A percentile compares a stretch with the other conserved stretches of the same genome.
Conservation (phyloP, 768 basidiomycete species). For the Lactifluus subvellereus region DNA sequence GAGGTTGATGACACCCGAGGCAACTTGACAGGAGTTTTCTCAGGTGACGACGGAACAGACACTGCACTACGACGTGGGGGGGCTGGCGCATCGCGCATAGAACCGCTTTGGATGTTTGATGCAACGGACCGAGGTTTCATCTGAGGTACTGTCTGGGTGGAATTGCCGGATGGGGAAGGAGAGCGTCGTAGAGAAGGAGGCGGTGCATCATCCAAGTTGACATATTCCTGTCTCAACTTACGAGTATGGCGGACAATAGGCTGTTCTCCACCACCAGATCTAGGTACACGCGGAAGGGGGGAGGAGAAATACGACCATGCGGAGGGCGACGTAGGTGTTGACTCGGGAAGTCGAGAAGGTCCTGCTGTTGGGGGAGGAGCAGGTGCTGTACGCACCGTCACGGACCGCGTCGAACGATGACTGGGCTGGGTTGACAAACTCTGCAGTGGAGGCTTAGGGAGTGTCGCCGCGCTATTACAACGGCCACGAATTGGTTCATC, state of each 20-base stretch:
- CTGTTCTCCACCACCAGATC: background rate
- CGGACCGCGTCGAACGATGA: slow-evolving; percentile 22
- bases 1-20: slow-evolving; percentile 8
- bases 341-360: slow-evolving; percentile 6
- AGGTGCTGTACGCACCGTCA: slow-evolving; percentile 11
- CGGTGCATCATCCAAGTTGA: slow-evolving; percentile 25
- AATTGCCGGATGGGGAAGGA: slow-evolving; percentile 20
- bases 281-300: slow-evolving; percentile 19
- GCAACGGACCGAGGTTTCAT: background rate
- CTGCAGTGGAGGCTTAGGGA: slow-evolving; percentile 15
- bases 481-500: slow-evolving; percentile 18
- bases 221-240: slow-evolving; percentile 16
- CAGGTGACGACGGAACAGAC: slow-evolving; percentile 24
- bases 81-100: background rate
- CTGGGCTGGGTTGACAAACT: background rate
- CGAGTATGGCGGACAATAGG: background rate
- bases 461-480: slow-evolving; percentile 16
- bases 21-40: slow-evolving; percentile 7
- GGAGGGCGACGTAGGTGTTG: slow-evolving; percentile 22
- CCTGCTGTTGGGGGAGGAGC: background rate
- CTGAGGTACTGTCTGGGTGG: background rate
- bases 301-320: slow-evolving; percentile 18
- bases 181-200: slow-evolving; percentile 24
- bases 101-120: background rate
- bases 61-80: slow-evolving; percentile 10